Conservation (phyloP, 2,329 filamentous ascomycete genomes). For the Colletotrichum incanum region DNA sequence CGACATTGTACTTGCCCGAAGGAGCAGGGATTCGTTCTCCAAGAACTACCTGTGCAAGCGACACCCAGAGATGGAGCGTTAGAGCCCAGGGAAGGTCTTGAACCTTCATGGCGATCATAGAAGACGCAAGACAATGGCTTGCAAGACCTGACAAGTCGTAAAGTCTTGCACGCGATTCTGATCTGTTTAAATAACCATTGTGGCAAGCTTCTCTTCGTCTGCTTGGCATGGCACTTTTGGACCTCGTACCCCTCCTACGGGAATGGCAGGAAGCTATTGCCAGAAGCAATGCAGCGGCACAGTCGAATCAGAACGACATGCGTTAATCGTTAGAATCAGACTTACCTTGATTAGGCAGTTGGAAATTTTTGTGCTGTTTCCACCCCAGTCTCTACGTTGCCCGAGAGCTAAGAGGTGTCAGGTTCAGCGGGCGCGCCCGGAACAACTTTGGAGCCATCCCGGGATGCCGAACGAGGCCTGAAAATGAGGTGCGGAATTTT, state of each 20-base stretch:
- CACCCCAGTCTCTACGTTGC: not conserved
- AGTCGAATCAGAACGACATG: not conserved
- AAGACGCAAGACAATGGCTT: fast-evolving
- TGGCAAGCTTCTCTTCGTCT: not conserved
- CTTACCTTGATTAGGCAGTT: slow-evolving; percentile 27
- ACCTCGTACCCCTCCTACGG: not conserved
- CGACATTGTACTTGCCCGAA: slow-evolving; percentile 39
- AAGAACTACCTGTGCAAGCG: fast-evolving
- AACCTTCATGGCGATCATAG: not conserved
- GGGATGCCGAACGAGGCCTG: no score
- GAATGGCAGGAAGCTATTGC: not conserved
- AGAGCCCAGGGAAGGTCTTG: fast-evolving
- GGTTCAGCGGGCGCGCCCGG: not conserved
- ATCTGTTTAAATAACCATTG: not conserved
- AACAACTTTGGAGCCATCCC: not conserved
- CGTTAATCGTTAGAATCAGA: not conserved
- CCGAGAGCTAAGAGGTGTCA: not conserved
- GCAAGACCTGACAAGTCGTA: fast-evolving
- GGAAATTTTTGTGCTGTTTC: not conserved
- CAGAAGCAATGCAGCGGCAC: not conserved
- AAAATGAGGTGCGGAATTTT: no score
- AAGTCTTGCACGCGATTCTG: fast-evolving
- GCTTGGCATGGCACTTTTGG: not conserved
- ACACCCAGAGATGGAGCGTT: not conserved
- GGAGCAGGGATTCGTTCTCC: slow-evolving; percentile 20